A percentile compares a stretch with the other conserved stretches of the same genome.
Conservation (phyloP, 768 basidiomycete genomes). For the Mycena leptocephala region DNA sequence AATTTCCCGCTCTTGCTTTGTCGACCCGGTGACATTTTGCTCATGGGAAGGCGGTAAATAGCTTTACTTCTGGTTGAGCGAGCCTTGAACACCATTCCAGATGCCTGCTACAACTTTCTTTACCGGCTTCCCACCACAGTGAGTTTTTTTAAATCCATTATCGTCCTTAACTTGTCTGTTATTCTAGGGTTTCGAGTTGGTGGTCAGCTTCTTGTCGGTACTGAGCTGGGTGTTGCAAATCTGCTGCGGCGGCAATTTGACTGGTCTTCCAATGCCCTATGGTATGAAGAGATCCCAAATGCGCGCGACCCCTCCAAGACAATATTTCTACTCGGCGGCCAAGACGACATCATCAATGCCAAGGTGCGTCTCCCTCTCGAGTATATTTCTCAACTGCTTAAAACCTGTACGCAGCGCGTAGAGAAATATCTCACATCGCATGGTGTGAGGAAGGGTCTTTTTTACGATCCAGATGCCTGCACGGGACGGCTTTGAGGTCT, state of each 20-base stretch:
- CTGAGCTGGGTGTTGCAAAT: constrained; percentile 91
- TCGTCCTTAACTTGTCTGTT: not conserved
- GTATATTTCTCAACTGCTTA: not conserved
- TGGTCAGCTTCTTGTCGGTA: constrained; percentile 91
- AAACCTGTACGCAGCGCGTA: constrained; percentile 67
- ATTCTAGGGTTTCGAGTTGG: constrained; percentile 78
- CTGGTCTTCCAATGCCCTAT: constrained; percentile 91
- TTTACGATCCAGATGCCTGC: constrained; percentile 75
- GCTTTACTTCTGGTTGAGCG: not conserved
- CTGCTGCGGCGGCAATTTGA: constrained; percentile 88
- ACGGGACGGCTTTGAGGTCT: constrained; percentile 73
- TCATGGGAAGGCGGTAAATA: constrained; percentile 92
- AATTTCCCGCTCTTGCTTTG: constrained; percentile 85
- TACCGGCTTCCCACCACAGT: constrained; percentile 81
- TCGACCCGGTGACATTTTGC: constrained; percentile 93
- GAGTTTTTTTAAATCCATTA: constrained; percentile 41
- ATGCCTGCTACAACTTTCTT: constrained; percentile 93
- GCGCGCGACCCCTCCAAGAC: constrained; percentile 78
- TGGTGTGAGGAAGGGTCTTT: constrained; percentile 77
- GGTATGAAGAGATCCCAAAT: constrained; percentile 92
- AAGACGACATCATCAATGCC: constrained; percentile 85
- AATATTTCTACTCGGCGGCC: constrained; percentile 86
- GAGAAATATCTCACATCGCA: constrained; percentile 83
- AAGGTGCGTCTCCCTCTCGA: constrained; percentile 59
- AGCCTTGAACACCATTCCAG: constrained; percentile 53